Conservation (phyloP, 2,329 filamentous ascomycete genomes). For the Alternaria angustiovoidea region DNA sequence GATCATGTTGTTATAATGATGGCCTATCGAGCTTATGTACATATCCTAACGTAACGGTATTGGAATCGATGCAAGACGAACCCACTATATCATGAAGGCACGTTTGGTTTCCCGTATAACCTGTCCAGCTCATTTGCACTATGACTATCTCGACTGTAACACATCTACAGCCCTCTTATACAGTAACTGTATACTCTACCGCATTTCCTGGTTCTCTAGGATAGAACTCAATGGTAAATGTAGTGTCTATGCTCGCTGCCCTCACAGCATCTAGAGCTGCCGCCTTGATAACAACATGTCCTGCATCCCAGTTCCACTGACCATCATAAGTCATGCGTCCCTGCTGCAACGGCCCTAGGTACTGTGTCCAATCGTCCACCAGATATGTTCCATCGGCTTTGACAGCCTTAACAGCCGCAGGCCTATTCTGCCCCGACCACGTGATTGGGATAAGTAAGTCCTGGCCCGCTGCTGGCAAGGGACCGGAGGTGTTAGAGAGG, state of each 20-base stretch:
- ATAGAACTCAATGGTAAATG: conserved; percentile 65
- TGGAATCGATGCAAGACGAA: neutral
- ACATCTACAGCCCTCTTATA: conserved; percentile 22
- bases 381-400: conserved; percentile 60
- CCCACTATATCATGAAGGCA: neutral
- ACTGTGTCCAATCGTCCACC: conserved; percentile 66
- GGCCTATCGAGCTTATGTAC: neutral
- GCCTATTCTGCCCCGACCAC: conserved; percentile 60
- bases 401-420: conserved; percentile 62
- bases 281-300: conserved; percentile 57
- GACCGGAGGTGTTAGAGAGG: conserved; percentile 29
- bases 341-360: conserved; percentile 62
- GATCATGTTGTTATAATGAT: neutral
- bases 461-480: conserved; percentile 47
- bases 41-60: neutral
- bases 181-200: conserved; percentile 59
- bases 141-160: neutral
- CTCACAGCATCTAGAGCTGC: conserved; percentile 59
- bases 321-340: conserved; percentile 56
- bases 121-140: neutral
- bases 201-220: conserved; percentile 60
- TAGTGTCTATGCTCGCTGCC: conserved; percentile 54
- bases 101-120: neutral
- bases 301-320: conserved; percentile 62
- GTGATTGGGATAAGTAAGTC: conserved; percentile 61